Evolutionary conservation across 1,139 yeast species (phyloP).

Genomic region (Zygosaccharomyces sapae): DNA sequence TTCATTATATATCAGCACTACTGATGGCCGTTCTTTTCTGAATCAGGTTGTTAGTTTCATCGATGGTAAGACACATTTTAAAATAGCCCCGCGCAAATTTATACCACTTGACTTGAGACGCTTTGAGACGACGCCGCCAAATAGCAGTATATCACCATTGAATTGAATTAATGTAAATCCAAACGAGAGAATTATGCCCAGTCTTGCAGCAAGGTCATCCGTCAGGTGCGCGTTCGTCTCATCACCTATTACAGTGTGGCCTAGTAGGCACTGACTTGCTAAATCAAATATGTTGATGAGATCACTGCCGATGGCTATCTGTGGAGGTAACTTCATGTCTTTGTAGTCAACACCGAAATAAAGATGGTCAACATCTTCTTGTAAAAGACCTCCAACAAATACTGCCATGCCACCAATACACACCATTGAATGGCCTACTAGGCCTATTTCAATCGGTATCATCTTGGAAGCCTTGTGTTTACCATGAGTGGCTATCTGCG

Average conservation of each 20-base stretch:
- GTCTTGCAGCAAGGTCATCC: slow-evolving; percentile 1
- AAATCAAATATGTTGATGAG: slow-evolving; percentile 25
- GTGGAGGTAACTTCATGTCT: slow-evolving; percentile 6
- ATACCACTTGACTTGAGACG: slow-evolving; percentile 14
- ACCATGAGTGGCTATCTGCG: slow-evolving; percentile 25
- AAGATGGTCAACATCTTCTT: slow-evolving; percentile 22
- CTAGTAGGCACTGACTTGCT: slow-evolving; percentile 23
- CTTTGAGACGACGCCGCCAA: slow-evolving; percentile 26
- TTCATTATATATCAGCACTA: too few species aligned
- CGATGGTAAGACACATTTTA: slow-evolving; percentile 28
- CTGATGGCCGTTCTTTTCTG: too few species aligned
- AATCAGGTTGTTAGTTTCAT: slow-evolving; percentile 17
- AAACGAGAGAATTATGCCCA: slow-evolving; percentile 14
- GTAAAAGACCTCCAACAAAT: slow-evolving; percentile 31
- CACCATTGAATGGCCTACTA: slow-evolving; percentile 32
- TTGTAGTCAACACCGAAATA: slow-evolving; percentile 11
- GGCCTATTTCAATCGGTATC: slow-evolving; percentile 19
- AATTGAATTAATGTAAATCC: slow-evolving; percentile 22
- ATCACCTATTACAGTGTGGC: slow-evolving; percentile 10
- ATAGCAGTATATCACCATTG: slow-evolving; percentile 24
- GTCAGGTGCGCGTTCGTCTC: slow-evolving; percentile 3
- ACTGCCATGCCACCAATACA: slow-evolving; percentile 26
- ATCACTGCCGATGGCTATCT: slow-evolving; percentile 15
- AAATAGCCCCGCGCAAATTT: slow-evolving; percentile 27
- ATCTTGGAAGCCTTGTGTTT: slow-evolving; percentile 16